Base-by-base conservation (phyloP, 129 eudicot genomes). In the Ambrosia artemisiifolia region DNA sequence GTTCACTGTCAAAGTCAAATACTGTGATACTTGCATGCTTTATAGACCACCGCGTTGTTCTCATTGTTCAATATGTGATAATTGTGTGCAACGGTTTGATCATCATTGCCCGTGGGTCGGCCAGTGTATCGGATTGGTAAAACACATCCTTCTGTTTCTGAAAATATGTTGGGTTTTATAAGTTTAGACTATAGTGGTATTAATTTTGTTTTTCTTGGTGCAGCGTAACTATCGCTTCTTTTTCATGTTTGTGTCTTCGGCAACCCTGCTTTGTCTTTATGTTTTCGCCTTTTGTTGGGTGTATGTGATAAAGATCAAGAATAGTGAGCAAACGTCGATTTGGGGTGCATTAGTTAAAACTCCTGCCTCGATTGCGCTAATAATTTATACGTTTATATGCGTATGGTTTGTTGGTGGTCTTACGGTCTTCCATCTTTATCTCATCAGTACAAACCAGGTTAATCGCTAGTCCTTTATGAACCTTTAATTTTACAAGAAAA, bases 31-130 rank as follows among this genome's bases (percentile, higher is more conserved):
- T 18, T 94, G 98, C 84, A 90, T 78, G 96, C 86, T 94, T 18
- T 90, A 90, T 76, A 82, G 98, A 64, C 95, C 97, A 42, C 92
- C 96, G 19, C 96, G 98, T 7, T 91, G 97, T 79, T 93, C 98
- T 13, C 98, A 93, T 81, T 93, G 98, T 66, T 93, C 98, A 10
- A 89, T 89, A 44, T 94, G 98, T 72, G 91, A 94, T 56, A 94
- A 94, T 81, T 94, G 98, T 70, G 98, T 94, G 16, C 85, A 94
- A 79, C 80, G 85, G 65, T 94, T 94, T 55, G 98, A 94, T 75
- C 98, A 94, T 81, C 98, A 94, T 69, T 94, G 98, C 75, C 98
- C 98, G 5, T 94, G 98, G 98, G 93, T 90, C 34, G 98, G 98
- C 35, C 96, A 90, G 70, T 94, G 98, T 54, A 94, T 94, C 69